Base-by-base conservation (phyloP, 2,329 filamentous ascomycete genomes). In the Aspergillus ruber region DNA sequence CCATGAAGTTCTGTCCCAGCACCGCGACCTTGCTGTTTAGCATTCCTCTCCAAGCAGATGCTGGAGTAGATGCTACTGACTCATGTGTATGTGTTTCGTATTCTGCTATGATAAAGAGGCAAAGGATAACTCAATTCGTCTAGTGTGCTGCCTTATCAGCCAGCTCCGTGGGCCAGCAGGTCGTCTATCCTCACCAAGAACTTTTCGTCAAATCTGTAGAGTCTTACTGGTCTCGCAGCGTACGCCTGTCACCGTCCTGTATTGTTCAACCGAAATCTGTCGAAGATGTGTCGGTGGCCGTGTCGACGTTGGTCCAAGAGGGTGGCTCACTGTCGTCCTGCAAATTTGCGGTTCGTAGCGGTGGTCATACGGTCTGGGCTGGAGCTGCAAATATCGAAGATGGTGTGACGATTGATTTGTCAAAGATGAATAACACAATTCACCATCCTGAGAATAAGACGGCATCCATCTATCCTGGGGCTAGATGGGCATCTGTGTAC, bases 391-490 rank as follows among this genome's bases (percentile, higher is more conserved):
- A 68, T 46, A 69, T 72, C 13, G 55, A 65, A 0, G 58, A 59
- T 23, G 73, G 73, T 3, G 68, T 76, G 7, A 73, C 71, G 1
- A 63, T 76, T 43, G 69, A 69, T 46, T 59, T 76, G 8, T 51
- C 49, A 4, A 39, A 51, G 38, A 52, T 60, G 53, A 53, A 60
- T 32, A 25, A 61, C 18, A 54, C 52, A 1, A 50, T 45, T 2
- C 56, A 56, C 32, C 33, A 59, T 33, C 39, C 48, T 38, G 33
- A 51, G 1, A 46, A 44, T 1, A 38, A 42, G 2, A 46, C 48
- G 5, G 58, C 54, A 3, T 50, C 50, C 4, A 48, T 60, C 12
- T 42, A 50, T 2, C 44, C 58, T 10, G 58, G 58, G 3, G 35
- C 55, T 2, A 51, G 53, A 8, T 60, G 58, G 58, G 13, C 44